Conservation (phyloP, 306 rosid genomes). For the Vigna nakashimae region DNA sequence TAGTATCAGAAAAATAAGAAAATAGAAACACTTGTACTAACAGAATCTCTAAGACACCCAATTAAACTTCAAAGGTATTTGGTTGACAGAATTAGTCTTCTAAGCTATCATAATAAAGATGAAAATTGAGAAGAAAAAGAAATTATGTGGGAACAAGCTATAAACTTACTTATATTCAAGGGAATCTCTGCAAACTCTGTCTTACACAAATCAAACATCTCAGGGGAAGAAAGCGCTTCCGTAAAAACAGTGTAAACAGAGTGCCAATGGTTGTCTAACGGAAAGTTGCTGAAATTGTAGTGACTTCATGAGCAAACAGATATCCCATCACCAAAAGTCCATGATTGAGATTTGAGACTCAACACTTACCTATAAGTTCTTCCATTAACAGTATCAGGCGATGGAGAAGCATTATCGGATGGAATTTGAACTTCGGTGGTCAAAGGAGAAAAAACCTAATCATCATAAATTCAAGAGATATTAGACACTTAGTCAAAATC, state of each 20-base stretch:
- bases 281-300: constrained; percentile 56
- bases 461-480: constrained; percentile 47
- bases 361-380: constrained; percentile 51
- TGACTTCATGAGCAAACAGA: constrained; percentile 43
- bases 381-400: constrained; percentile 42
- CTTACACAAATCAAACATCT: constrained; percentile 55
- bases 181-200: constrained; percentile 47
- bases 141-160: constrained; percentile 17
- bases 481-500: constrained; percentile 39
- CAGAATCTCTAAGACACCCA: too few species aligned
- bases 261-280: constrained; percentile 67
- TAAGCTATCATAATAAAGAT: constrained; percentile 22
- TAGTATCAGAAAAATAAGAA: background rate
- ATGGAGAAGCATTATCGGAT: constrained; percentile 45
- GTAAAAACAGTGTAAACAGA: constrained; percentile 70
- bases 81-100: constrained; percentile 25
- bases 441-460: constrained; percentile 45
- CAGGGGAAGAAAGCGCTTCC: constrained; percentile 65
- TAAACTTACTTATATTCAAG: constrained; percentile 58
- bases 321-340: constrained; percentile 10
- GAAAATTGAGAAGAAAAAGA: constrained; percentile 24
- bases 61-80: constrained; percentile 14
- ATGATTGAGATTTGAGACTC: constrained; percentile 32
- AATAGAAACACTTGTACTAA: too few species aligned
- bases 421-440: constrained; percentile 53